phyloP scores from a whole-genome alignment of 1,284 basidiomycete genomes.

The Ustilago trichophora region DNA sequence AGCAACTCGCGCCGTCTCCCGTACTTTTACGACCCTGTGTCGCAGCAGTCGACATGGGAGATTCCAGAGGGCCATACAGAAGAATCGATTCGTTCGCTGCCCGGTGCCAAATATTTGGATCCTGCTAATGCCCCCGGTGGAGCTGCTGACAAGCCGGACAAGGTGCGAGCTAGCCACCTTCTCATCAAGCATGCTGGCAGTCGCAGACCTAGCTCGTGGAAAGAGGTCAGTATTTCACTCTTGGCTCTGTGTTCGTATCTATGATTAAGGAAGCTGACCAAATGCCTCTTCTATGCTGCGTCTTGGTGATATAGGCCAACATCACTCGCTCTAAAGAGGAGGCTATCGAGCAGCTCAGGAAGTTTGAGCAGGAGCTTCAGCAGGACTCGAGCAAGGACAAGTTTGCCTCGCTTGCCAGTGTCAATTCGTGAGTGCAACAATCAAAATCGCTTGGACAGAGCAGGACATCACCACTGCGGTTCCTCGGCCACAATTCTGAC shows the following conservation, averaged over 20 bases:
- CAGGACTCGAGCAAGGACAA: constrained; percentile 48
- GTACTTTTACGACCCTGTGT: constrained; percentile 86
- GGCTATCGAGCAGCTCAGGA: constrained; percentile 78
- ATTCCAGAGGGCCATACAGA: constrained; percentile 74
- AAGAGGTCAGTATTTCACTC: constrained; percentile 45
- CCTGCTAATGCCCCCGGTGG: constrained; percentile 42
- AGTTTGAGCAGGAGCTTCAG: constrained; percentile 52
- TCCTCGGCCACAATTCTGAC: too few relatives aligned
- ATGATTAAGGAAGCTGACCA: too few relatives aligned
- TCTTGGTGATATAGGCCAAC: constrained; percentile 70
- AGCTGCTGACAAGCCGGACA: constrained; percentile 66
- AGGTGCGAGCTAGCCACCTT: constrained; percentile 92
- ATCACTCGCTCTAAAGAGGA: constrained; percentile 92
- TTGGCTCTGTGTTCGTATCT: too few relatives aligned
- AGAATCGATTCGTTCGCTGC: constrained; percentile 54
- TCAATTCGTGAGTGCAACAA: constrained; percentile 59
- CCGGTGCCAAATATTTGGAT: constrained; percentile 58
- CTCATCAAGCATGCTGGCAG: constrained; percentile 90
- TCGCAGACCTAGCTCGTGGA: constrained; percentile 76
- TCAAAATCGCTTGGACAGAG: too few relatives aligned
- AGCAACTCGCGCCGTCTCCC: constrained; percentile 81
- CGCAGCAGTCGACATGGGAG: constrained; percentile 84
- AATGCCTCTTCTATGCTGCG: not conserved
- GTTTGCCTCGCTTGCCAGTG: constrained; percentile 58
- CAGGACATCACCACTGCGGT: too few relatives aligned